phyloP scores from a whole-genome alignment of 768 basidiomycete genomes.

The Dentipellis fragilis region DNA sequence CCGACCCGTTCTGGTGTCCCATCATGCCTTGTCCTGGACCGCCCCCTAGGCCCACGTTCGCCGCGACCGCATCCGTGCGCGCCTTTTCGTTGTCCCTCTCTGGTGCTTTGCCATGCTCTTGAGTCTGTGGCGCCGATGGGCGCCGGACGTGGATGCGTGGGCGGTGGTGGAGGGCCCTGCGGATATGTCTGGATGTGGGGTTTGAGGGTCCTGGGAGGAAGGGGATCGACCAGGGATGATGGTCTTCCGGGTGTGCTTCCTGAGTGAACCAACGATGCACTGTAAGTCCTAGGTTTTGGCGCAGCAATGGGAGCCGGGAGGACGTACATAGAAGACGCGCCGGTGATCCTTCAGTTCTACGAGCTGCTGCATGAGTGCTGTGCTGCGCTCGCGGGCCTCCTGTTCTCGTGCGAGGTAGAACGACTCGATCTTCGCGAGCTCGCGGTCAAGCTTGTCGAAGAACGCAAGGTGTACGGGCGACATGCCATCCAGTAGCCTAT shows the following conservation, averaged over 20 bases:
- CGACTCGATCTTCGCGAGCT: conserved; percentile 76
- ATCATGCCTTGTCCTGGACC: neutral
- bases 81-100: neutral
- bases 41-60: too few relatives aligned
- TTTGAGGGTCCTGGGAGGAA: neutral
- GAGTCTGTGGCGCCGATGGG: neutral
- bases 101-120: neutral
- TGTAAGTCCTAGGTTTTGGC: too few relatives aligned
- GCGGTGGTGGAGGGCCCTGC: neutral
- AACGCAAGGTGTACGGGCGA: conserved; percentile 57
- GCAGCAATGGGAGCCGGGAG: neutral
- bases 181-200: neutral
- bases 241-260: conserved; percentile 5
- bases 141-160: neutral
- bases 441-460: conserved; percentile 64
- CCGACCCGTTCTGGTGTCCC: neutral
- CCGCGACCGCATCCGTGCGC: neutral
- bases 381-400: conserved; percentile 41
- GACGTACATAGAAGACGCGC: conserved; percentile 6
- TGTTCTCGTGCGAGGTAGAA: conserved; percentile 73
- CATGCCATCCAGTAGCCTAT: conserved; percentile 39
- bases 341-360: conserved; percentile 9
- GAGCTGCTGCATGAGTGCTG: conserved; percentile 13
- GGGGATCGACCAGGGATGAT: neutral
- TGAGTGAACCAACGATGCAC: neutral